A percentile compares a stretch with the other conserved stretches of the same genome.
Evolutionary conservation across 2,329 filamentous ascomycete genomes (phyloP).

Genomic region (Fusarium setosum): DNA sequence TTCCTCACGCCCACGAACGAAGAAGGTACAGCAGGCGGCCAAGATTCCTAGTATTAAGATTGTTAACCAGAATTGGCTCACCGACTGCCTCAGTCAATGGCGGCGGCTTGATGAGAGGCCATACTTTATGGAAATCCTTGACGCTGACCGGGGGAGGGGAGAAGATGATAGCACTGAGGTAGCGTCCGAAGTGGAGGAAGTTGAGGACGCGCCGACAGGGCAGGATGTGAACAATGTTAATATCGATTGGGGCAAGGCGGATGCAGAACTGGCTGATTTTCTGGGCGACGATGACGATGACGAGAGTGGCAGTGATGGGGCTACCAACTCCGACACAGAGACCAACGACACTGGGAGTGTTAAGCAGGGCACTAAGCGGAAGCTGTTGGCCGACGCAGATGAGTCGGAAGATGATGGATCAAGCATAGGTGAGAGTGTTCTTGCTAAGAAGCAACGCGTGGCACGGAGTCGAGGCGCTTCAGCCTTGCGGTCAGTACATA

Average conservation of each 20-base stretch:
- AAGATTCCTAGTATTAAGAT: constrained; percentile 86
- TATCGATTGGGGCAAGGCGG: constrained; percentile 72
- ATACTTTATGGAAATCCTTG: constrained; percentile 81
- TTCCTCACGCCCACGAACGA: constrained; percentile 79
- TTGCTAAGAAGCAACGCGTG: constrained; percentile 64
- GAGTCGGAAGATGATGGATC: constrained; percentile 49
- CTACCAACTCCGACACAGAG: constrained; percentile 44
- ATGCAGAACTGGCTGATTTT: constrained; percentile 82
- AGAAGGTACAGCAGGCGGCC: constrained; percentile 90
- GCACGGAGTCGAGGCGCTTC: constrained; percentile 59
- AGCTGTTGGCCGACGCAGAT: constrained; percentile 44
- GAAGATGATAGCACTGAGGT: constrained; percentile 48
- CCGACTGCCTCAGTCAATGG: constrained; percentile 88
- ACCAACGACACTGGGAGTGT: constrained; percentile 42
- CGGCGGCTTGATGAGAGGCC: constrained; percentile 80
- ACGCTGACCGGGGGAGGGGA: constrained; percentile 66
- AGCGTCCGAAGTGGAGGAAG: constrained; percentile 44
- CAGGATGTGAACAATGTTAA: no score
- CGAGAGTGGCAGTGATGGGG: constrained; percentile 39
- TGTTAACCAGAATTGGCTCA: constrained; percentile 90
- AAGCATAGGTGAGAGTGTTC: constrained; percentile 50
- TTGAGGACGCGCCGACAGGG: constrained; percentile 45
- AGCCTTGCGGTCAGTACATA: constrained; percentile 58
- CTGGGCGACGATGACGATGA: constrained; percentile 67
- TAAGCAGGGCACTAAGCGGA: constrained; percentile 49